Evolutionary conservation across 192 early-diverging fungal genomes (phyloP), one percentile per base, ranked within the genome.

Genomic region (Rhizophagus clarus): DNA sequence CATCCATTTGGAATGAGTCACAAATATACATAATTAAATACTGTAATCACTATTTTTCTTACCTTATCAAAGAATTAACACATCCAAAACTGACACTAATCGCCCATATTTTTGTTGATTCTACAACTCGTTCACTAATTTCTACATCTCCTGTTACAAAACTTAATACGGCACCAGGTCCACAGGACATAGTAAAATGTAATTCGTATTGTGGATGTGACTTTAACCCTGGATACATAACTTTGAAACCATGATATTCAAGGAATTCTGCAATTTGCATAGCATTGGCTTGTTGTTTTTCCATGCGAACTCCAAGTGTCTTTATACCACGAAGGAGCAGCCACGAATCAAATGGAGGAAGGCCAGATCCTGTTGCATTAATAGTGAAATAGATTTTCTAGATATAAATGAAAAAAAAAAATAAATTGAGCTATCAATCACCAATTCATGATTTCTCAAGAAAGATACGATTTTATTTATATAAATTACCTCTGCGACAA

Each of bases 31-130:
- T n/a, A 40, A 40, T 40, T 5, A 40, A 8, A 40, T 40, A 40
- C 37, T 2, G 32, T 40, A 40, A 7, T 40, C 8, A 14, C 17
- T 64, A 31, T 60, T 63, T 37, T 45, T 22, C 84, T 51, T 83
- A 93, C 93, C 93, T 95, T 81, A 99, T 98, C 74, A 99, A 88
- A 78, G 96, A 97, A 84, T 99, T 98, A 70, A 99, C 94, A 86
- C 96, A 97, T 11, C 97, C 97, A 94, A 99, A 99, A 81, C 94
- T 95, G 73, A 99, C 97, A 80, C 93, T 95, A 72, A 98, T 99
- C 37, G 92, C 91, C 93, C 94, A 99, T 68, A 98, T 81, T 70
- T 91, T 88, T 11, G 93, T 90, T 24, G 89, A 85, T 83, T 98
- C 96, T 0, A 97, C 96, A 37, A 99, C 89, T 40, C 91, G 86